These are phyloP conservation scores for Monosporozyma yasuniensis DNA, from an alignment of 805 yeast genomes.

Conservation along the genomic window DNA sequence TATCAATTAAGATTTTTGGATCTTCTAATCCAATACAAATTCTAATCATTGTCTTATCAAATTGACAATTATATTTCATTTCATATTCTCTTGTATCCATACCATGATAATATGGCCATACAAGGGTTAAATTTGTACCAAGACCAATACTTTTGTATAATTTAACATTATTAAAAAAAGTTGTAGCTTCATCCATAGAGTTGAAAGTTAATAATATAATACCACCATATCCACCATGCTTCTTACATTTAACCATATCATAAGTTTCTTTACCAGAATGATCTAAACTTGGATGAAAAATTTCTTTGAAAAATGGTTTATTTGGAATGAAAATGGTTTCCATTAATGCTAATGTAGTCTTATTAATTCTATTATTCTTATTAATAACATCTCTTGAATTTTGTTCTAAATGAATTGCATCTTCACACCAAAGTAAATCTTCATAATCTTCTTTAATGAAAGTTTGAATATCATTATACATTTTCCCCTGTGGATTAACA, in stretches of 20 bases:
- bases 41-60: constrained; percentile 52
- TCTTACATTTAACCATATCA: constrained; percentile 53
- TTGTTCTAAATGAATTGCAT: constrained; percentile 83
- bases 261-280: constrained; percentile 32
- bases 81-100: constrained; percentile 56
- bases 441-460: constrained; percentile 45
- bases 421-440: constrained; percentile 84
- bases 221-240: constrained; percentile 83
- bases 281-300: constrained; percentile 60
- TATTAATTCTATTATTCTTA: constrained; percentile 47
- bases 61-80: constrained; percentile 53
- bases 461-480: constrained; percentile 36
- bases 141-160: constrained; percentile 72
- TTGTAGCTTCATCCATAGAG: constrained; percentile 52
- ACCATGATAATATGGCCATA: constrained; percentile 47
- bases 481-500: constrained; percentile 55
- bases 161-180: constrained; percentile 55
- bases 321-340: constrained; percentile 39
- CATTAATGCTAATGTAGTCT: constrained; percentile 46
- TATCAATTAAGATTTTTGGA: constrained; percentile 42
- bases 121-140: constrained; percentile 75
- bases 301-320: constrained; percentile 43
- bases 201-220: constrained; percentile 65
- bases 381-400: constrained; percentile 81
- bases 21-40: constrained; percentile 83